Conservation (phyloP, 2,329 filamentous ascomycete species). For the Elsinoe batatas region DNA sequence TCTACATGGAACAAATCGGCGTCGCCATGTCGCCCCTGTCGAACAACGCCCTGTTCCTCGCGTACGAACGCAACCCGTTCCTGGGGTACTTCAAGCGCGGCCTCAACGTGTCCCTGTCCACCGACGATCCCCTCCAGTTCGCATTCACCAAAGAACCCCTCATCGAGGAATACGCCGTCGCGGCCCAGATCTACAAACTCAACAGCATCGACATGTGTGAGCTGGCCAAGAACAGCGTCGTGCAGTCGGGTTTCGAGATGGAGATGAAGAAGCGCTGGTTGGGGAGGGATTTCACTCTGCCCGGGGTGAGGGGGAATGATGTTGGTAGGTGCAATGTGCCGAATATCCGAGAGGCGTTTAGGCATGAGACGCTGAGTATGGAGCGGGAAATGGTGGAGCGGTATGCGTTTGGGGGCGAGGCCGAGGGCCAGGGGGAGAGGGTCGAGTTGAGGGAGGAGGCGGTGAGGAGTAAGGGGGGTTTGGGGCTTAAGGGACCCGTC, state of each 20-base stretch:
- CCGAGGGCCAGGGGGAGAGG: conserved; percentile 19
- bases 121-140: conserved; percentile 93
- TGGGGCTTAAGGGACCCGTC: background rate
- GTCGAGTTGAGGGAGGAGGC: background rate
- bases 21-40: conserved; percentile 99
- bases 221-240: conserved; percentile 88
- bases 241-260: conserved; percentile 87
- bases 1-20: conserved; percentile 95
- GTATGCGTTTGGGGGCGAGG: conserved; percentile 14
- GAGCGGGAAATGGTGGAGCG: conserved; percentile 56
- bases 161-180: conserved; percentile 96
- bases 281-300: conserved; percentile 64
- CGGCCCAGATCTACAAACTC: conserved; percentile 96
- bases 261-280: conserved; percentile 87
- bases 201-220: conserved; percentile 98
- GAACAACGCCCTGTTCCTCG: conserved; percentile 93
- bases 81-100: conserved; percentile 91
- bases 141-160: conserved; percentile 96
- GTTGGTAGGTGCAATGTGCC: conserved; percentile 97
- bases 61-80: conserved; percentile 95
- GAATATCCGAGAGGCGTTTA: conserved; percentile 80
- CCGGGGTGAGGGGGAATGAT: conserved; percentile 75
- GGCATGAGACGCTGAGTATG: conserved; percentile 74
- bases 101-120: conserved; percentile 89
- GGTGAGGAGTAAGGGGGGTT: background rate